Percentiles rank a stretch among this genome's conserved stretches.
Evolutionary conservation across 768 basidiomycete species (phyloP).

Genomic region (Pleurotus cornucopiae): DNA sequence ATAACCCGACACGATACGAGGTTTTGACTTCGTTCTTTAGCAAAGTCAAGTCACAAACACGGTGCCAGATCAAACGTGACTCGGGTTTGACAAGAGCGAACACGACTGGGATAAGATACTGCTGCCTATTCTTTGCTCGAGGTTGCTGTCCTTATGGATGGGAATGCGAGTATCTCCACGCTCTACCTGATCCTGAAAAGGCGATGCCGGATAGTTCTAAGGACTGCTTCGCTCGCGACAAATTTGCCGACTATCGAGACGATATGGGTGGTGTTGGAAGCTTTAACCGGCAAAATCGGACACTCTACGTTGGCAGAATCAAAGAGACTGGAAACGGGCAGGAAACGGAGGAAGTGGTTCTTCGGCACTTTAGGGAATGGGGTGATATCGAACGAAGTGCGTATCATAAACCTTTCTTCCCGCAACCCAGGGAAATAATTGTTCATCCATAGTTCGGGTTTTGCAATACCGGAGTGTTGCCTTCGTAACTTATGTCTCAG

Average conservation of each 20-base stretch:
- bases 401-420: slow-evolving; percentile 29
- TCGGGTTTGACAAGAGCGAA: slow-evolving; percentile 94
- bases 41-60: slow-evolving; percentile 91
- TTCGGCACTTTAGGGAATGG: slow-evolving; percentile 93
- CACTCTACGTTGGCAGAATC: slow-evolving; percentile 91
- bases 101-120: slow-evolving; percentile 87
- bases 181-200: slow-evolving; percentile 67
- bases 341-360: slow-evolving; percentile 90
- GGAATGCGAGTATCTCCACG: slow-evolving; percentile 97
- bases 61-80: slow-evolving; percentile 85
- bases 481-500: slow-evolving; percentile 91
- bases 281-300: slow-evolving; percentile 91
- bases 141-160: slow-evolving; percentile 98
- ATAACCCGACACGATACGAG: neutral
- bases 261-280: slow-evolving; percentile 99
- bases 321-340: slow-evolving; percentile 84
- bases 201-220: slow-evolving; percentile 86
- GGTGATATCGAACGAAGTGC: slow-evolving; percentile 88
- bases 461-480: slow-evolving; percentile 93
- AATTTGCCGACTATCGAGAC: slow-evolving; percentile 95
- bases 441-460: slow-evolving; percentile 61
- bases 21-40: slow-evolving; percentile 31
- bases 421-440: slow-evolving; percentile 14
- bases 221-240: slow-evolving; percentile 96
- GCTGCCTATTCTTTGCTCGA: slow-evolving; percentile 91